phyloP scores from a whole-genome alignment of 169 alveolate species.

The Eimeria zaria region DNA sequence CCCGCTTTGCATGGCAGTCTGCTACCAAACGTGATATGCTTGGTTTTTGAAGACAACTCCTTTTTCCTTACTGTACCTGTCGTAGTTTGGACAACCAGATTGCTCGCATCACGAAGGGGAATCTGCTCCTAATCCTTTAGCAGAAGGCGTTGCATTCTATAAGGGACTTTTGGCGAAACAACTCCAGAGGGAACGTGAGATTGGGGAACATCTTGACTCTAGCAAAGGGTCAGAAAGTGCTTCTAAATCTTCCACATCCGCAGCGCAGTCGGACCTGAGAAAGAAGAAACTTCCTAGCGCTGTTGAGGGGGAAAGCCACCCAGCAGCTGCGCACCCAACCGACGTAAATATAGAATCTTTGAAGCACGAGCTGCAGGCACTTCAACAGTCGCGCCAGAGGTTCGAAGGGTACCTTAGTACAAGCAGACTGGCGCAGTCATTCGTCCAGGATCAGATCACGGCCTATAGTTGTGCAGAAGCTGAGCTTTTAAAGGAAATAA shows the following conservation, averaged over 20 bases:
- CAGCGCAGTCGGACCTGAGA: neutral
- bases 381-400: constrained; percentile 72
- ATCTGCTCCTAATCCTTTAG: neutral
- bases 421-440: constrained; percentile 33
- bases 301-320: constrained; percentile 38
- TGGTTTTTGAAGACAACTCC: neutral
- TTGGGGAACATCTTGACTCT: neutral
- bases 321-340: neutral
- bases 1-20: neutral
- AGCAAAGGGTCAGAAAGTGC: constrained; percentile 34
- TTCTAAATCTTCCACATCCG: constrained; percentile 3
- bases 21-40: neutral
- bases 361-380: constrained; percentile 58
- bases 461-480: constrained; percentile 38
- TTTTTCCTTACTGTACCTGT: neutral
- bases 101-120: constrained; percentile 12
- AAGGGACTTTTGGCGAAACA: constrained; percentile 56
- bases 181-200: constrained; percentile 77
- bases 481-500: constrained; percentile 46
- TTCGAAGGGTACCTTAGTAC: constrained; percentile 32
- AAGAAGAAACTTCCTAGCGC: neutral
- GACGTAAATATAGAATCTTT: constrained; percentile 5
- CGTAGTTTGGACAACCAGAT: constrained; percentile 63
- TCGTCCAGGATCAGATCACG: constrained; percentile 51
- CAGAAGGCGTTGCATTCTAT: constrained; percentile 69